Percentiles rank a stretch among this genome's conserved stretches.
phyloP scores from a whole-genome alignment of 1,284 basidiomycete genomes.

The Tranzscheliella williamsii region DNA sequence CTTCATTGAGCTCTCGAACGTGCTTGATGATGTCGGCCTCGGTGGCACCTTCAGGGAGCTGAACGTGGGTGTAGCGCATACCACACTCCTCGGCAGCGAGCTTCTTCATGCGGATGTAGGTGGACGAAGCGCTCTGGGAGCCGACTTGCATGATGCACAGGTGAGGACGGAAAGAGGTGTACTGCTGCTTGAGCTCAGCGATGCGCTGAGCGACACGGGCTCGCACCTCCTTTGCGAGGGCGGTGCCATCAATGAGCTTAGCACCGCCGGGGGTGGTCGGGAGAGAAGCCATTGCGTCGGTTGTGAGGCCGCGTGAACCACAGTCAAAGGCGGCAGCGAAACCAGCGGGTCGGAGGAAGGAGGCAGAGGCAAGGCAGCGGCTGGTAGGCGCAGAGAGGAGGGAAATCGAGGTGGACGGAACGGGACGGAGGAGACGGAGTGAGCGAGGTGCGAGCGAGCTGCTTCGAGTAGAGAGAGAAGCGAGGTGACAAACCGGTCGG shows the following conservation, averaged over 20 bases:
- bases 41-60: conserved; percentile 70
- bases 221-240: conserved; percentile 76
- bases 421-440: conserved; percentile 1
- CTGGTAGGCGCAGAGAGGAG: not conserved
- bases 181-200: conserved; percentile 62
- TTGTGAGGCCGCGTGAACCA: conserved; percentile 20
- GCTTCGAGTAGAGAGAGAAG: conserved; percentile 33
- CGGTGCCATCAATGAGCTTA: conserved; percentile 81
- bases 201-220: conserved; percentile 47
- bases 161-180: conserved; percentile 83
- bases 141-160: conserved; percentile 95
- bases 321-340: no score
- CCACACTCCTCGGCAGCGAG: conserved; percentile 95
- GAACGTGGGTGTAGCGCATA: conserved; percentile 82
- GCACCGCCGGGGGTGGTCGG: conserved; percentile 49
- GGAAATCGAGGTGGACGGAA: not conserved
- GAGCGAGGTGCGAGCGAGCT: no score
- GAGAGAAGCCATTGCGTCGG: conserved; percentile 40
- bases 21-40: conserved; percentile 77
- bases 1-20: conserved; percentile 81
- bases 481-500: conserved; percentile 31
- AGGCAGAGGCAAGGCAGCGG: not conserved
- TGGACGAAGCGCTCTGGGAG: conserved; percentile 81
- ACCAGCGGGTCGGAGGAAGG: no score
- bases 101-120: conserved; percentile 96